These are phyloP conservation scores for Pulveroboletus sp. DNA, from an alignment of 768 basidiomycete species.

Conservation along the genomic window DNA sequence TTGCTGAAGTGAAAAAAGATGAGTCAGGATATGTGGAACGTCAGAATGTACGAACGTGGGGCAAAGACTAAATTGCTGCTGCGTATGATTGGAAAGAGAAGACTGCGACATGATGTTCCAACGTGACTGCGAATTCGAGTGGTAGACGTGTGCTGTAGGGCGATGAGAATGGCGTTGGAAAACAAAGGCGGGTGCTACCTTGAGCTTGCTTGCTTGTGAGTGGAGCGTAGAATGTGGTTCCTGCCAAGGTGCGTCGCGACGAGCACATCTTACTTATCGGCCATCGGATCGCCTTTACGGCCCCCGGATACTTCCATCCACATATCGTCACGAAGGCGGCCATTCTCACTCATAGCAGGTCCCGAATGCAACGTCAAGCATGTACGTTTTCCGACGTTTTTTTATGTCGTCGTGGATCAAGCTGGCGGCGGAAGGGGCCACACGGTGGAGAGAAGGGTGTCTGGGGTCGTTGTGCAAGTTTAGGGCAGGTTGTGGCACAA, in stretches of 20 bases:
- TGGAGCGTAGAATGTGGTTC: slow-evolving; percentile 15
- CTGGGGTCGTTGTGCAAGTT: slow-evolving; percentile 21
- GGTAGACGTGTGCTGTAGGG: slow-evolving; percentile 3
- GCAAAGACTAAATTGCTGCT: slow-evolving; percentile 90
- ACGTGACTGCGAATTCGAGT: slow-evolving; percentile 51
- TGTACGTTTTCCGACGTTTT: no score
- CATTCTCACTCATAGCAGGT: not conserved
- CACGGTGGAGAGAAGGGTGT: slow-evolving; percentile 3
- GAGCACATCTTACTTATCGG: not conserved
- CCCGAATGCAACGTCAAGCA: no score
- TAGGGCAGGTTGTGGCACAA: slow-evolving; percentile 26
- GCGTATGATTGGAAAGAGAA: slow-evolving; percentile 67
- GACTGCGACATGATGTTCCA: slow-evolving; percentile 83
- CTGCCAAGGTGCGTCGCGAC: slow-evolving; percentile 7
- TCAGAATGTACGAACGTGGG: slow-evolving; percentile 64
- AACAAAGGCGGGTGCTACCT: slow-evolving; percentile 1
- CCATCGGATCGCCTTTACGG: not conserved
- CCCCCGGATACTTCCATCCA: slow-evolving; percentile 21
- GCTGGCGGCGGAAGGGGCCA: not conserved
- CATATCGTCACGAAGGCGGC: not conserved
- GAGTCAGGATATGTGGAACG: slow-evolving; percentile 5
- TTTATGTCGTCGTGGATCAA: not conserved
- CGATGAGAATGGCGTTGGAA: not conserved
- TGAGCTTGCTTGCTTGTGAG: not conserved
- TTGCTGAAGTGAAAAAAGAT: slow-evolving; percentile 52